Conservation (phyloP, 768 basidiomycete species). For the Mrakia frigida region DNA sequence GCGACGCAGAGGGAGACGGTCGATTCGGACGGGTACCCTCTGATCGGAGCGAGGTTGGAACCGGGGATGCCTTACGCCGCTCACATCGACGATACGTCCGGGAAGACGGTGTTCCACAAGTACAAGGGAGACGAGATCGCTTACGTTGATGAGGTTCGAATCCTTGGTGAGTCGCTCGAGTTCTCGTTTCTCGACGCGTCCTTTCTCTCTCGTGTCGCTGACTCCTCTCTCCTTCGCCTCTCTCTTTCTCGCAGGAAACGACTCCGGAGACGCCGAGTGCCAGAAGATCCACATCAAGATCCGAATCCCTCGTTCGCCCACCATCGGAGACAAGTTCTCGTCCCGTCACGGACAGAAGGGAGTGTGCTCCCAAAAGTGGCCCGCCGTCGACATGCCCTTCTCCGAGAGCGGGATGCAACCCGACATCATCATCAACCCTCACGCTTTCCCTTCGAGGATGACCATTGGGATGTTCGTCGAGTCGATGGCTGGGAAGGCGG, state of each 20-base stretch:
- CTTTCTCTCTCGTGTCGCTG: background rate
- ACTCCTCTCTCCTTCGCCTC: no score
- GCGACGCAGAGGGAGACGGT: conserved; percentile 54
- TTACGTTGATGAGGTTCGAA: conserved; percentile 82
- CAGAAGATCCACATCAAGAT: conserved; percentile 92
- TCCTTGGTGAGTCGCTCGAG: conserved; percentile 59
- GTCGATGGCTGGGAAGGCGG: conserved; percentile 98
- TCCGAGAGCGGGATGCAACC: conserved; percentile 98
- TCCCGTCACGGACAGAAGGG: conserved; percentile 99
- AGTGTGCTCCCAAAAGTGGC: conserved; percentile 99
- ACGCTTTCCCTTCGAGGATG: conserved; percentile 99
- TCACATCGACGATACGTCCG: conserved; percentile 78
- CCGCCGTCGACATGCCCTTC: conserved; percentile 96
- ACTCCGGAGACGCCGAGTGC: conserved; percentile 77
- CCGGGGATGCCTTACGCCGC: conserved; percentile 78
- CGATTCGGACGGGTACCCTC: conserved; percentile 79
- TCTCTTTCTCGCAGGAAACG: conserved; percentile 56
- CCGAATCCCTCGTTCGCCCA: conserved; percentile 86
- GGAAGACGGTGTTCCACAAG: conserved; percentile 76
- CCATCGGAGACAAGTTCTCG: conserved; percentile 99
- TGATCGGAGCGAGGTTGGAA: conserved; percentile 61
- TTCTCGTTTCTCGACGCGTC: background rate
- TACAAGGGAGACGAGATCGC: conserved; percentile 94
- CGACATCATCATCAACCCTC: conserved; percentile 98
- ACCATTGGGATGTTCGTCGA: conserved; percentile 99